phyloP scores from a whole-genome alignment of 768 basidiomycete genomes.

The Kwoniella dejecticola region DNA sequence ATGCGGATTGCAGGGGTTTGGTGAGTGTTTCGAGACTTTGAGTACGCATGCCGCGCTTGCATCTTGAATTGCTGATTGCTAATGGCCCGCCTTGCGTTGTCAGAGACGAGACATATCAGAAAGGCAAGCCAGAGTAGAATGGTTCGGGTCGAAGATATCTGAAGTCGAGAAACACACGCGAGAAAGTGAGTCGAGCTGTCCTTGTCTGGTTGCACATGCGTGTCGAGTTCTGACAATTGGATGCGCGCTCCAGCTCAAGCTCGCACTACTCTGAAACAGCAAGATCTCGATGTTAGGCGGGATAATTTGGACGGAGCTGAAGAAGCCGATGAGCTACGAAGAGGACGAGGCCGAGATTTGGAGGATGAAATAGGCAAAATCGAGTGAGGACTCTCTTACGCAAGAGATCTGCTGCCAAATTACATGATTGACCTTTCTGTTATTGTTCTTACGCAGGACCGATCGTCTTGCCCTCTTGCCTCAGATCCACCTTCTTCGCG shows the following conservation, averaged over 20 bases:
- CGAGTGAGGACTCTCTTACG: conserved; percentile 34
- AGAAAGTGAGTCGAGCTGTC: conserved; percentile 57
- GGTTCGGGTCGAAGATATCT: conserved; percentile 59
- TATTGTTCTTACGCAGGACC: conserved; percentile 57
- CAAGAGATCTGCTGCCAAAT: too few species aligned
- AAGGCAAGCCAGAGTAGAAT: conserved; percentile 63
- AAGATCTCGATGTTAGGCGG: conserved; percentile 59
- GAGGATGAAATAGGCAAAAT: conserved; percentile 22
- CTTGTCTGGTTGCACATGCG: too few species aligned
- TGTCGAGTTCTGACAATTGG: neutral
- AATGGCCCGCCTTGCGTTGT: too few species aligned
- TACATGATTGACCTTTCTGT: too few species aligned
- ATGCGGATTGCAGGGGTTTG: conserved; percentile 59
- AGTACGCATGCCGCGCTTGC: too few species aligned
- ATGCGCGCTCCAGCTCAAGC: conserved; percentile 19
- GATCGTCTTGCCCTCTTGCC: conserved; percentile 60
- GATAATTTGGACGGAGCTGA: conserved; percentile 57
- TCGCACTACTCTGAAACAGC: conserved; percentile 54
- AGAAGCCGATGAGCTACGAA: conserved; percentile 22
- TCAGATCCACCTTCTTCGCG: conserved; percentile 56
- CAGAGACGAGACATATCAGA: conserved; percentile 73
- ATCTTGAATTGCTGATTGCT: too few species aligned
- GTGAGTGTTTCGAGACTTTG: conserved; percentile 25
- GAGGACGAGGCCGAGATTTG: conserved; percentile 19
- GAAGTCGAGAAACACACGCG: conserved; percentile 59